Base-by-base conservation (phyloP, 2,329 filamentous ascomycete species). In the Epichloe gansuensis region DNA sequence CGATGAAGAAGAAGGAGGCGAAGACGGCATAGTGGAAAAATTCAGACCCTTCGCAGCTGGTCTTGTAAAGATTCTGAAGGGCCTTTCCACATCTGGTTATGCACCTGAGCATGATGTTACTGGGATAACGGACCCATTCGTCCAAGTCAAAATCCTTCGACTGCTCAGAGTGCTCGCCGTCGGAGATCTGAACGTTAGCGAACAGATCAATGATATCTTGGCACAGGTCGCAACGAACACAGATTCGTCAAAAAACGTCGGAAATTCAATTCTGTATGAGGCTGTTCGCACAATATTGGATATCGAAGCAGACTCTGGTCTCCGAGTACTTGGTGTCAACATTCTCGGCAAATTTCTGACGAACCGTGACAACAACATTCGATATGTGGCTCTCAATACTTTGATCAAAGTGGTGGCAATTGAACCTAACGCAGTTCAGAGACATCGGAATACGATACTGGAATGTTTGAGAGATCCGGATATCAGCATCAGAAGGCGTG, bases 281-380 rank as follows among this genome's bases (percentile, higher is more conserved):
- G 88, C 93, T 1, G 93, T 98, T 39, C 82, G 93, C 44, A 98
- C 93, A 0, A 98, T 98, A 59, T 82, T 98, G 48, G 93, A 98
- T 60, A 97, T 98, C 51, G 93, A 98, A 69, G 94, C 93, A 23
- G 94, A 98, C 65, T 95, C 93, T 9, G 91, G 93, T 38, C 73
- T 98, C 57, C 80, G 94, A 49, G 93, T 98, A 23, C 78, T 98
- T 28, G 93, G 93, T 63, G 93, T 98, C 61, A 98, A 98, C 66
- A 98, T 98, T 59, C 81, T 98, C 25, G 93, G 94, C 66, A 98
- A 97, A 67, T 98, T 98, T 72, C 72, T 98, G 56, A 85, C 91
- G n/a, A 98, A 98, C 74, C 85, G 91, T 61, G 93, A 98, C 71
- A 98, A 98, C 76, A 98, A 98, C 66, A 98, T 98, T 62, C 86